phyloP scores from a whole-genome alignment of 768 basidiomycete species.

The Naematelia aurantialba region DNA sequence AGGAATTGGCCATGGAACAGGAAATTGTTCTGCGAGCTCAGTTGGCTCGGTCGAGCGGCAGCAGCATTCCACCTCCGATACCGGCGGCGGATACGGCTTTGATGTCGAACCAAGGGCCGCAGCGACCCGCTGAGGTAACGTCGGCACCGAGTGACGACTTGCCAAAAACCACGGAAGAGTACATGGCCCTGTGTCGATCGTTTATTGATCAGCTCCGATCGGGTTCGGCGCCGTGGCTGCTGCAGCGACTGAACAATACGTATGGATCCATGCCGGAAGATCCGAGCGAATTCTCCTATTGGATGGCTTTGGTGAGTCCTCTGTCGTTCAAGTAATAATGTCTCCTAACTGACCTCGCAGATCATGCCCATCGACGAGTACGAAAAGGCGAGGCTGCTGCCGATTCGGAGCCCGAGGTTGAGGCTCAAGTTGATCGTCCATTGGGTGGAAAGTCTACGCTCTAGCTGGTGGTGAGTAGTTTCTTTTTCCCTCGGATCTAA shows the following conservation, averaged over 20 bases:
- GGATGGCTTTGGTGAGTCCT: slow-evolving; percentile 69
- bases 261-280: slow-evolving; percentile 74
- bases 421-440: slow-evolving; percentile 80
- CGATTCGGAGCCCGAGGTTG: slow-evolving; percentile 71
- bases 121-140: not conserved
- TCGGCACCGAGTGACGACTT: not conserved
- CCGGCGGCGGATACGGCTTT: not conserved
- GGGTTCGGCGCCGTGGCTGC: slow-evolving; percentile 87
- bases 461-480: slow-evolving; percentile 49
- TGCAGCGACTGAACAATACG: slow-evolving; percentile 74
- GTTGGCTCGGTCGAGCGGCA: not conserved
- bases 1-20: slow-evolving; percentile 51
- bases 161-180: slow-evolving; percentile 56
- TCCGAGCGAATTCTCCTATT: slow-evolving; percentile 72
- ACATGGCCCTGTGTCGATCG: slow-evolving; percentile 60
- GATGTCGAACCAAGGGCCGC: not conserved
- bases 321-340: slow-evolving; percentile 1
- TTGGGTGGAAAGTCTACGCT: slow-evolving; percentile 78
- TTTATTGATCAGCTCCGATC: slow-evolving; percentile 63
- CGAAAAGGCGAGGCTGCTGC: slow-evolving; percentile 73
- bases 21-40: slow-evolving; percentile 33
- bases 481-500: not conserved
- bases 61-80: not conserved
- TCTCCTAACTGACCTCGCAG: slow-evolving; percentile 27
- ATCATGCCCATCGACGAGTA: slow-evolving; percentile 85